Evolutionary conservation across 192 early-diverging fungal genomes (phyloP).

Genomic region (Mortierella antarctica): DNA sequence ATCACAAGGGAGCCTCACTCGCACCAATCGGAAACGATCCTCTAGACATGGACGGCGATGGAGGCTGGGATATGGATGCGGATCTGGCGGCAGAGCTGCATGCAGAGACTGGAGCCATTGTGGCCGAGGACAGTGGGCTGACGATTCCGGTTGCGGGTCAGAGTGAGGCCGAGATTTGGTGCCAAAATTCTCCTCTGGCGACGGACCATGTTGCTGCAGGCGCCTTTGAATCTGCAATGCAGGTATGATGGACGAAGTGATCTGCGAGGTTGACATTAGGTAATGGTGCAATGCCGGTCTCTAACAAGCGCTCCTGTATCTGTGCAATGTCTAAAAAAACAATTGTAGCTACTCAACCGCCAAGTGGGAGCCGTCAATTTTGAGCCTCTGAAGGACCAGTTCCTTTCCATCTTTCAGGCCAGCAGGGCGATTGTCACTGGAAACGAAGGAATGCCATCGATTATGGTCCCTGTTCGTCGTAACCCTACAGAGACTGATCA

Average conservation of each 20-base stretch:
- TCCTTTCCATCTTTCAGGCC: constrained; percentile 86
- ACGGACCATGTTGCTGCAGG: constrained; percentile 96
- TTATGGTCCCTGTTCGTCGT: constrained; percentile 77
- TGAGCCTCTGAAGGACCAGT: constrained; percentile 88
- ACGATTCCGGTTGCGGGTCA: constrained; percentile 76
- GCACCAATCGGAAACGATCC: constrained; percentile 52
- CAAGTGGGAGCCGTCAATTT: constrained; percentile 96
- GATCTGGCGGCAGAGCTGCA: constrained; percentile 76
- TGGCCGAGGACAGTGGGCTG: constrained; percentile 52
- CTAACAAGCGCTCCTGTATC: too few relatives aligned
- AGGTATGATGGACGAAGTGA: constrained; percentile 57
- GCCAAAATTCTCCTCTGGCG: constrained; percentile 86
- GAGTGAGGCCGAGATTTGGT: constrained; percentile 79
- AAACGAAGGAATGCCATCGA: constrained; percentile 70
- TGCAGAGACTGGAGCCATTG: constrained; percentile 74
- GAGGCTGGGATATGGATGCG: constrained; percentile 89
- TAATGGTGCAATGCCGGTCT: too few relatives aligned
- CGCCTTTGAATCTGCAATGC: constrained; percentile 95
- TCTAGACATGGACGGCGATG: constrained; percentile 57
- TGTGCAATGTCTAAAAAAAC: too few relatives aligned
- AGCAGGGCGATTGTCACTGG: constrained; percentile 72
- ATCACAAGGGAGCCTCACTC: constrained; percentile 40
- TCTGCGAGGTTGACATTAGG: background rate
- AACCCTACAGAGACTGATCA: constrained; percentile 64
- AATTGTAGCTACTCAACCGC: constrained; percentile 77